phyloP scores from a whole-genome alignment of 306 rosid genomes.

The Inga laurina region DNA sequence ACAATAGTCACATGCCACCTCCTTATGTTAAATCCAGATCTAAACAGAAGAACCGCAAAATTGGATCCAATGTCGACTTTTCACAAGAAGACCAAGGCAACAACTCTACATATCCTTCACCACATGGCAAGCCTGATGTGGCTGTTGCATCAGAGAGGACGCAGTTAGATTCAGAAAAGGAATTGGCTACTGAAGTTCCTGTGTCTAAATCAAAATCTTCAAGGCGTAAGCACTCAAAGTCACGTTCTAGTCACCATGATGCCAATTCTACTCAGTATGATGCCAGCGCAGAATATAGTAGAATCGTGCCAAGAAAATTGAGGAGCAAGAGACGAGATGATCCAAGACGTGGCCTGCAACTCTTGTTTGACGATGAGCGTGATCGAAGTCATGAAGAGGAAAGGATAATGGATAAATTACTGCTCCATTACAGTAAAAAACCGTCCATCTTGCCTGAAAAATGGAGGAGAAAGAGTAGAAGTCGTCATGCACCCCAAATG shows the following conservation, averaged over 20 bases:
- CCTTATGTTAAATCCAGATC: conserved; percentile 73
- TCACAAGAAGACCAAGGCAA: conserved; percentile 38
- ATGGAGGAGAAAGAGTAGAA: conserved; percentile 55
- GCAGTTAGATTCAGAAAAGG: conserved; percentile 44
- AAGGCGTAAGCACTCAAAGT: conserved; percentile 69
- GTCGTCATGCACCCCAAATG: conserved; percentile 44
- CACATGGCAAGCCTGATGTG: conserved; percentile 43
- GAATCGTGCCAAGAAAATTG: conserved; percentile 42
- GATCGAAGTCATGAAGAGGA: conserved; percentile 70
- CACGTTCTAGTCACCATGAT: conserved; percentile 47
- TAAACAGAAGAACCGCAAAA: conserved; percentile 47
- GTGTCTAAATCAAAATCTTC: conserved; percentile 66
- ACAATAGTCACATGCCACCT: conserved; percentile 67
- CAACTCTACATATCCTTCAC: conserved; percentile 43
- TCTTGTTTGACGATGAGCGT: conserved; percentile 67
- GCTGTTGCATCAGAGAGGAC: conserved; percentile 34
- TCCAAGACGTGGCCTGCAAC: conserved; percentile 67
- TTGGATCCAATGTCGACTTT: conserved; percentile 40
- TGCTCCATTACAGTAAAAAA: conserved; percentile 85
- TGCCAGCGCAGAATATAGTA: conserved; percentile 51
- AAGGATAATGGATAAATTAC: conserved; percentile 72
- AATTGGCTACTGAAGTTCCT: conserved; percentile 42
- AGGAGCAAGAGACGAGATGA: conserved; percentile 81
- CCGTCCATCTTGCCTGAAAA: conserved; percentile 58
- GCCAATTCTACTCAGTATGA: conserved; percentile 36